phyloP scores from a whole-genome alignment of 2,329 filamentous ascomycete species.

The Sarocladium kiliense region DNA sequence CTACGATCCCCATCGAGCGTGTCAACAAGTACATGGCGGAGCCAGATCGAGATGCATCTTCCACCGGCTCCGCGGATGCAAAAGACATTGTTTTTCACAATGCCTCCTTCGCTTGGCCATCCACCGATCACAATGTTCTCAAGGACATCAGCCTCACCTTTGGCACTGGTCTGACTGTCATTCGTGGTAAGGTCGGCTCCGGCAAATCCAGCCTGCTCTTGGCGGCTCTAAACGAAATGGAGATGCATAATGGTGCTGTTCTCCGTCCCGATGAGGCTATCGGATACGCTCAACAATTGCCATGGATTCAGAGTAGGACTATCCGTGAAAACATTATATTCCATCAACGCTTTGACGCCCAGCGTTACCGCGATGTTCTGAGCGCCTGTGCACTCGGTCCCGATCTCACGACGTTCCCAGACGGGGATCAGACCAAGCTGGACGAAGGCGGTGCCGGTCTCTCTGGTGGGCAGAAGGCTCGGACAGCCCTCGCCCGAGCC shows the following conservation, averaged over 20 bases:
- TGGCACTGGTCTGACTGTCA: conserved; percentile 44
- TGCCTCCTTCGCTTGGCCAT: conserved; percentile 78
- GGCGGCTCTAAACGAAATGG: conserved; percentile 58
- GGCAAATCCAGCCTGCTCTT: conserved; percentile 59
- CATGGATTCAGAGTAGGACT: conserved; percentile 62
- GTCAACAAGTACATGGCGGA: conserved; percentile 86
- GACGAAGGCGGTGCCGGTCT: conserved; percentile 59
- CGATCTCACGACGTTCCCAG: conserved; percentile 51
- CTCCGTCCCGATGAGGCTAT: conserved; percentile 44
- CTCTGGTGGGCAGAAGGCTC: conserved; percentile 58
- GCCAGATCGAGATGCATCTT: conserved; percentile 62
- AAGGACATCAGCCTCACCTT: conserved; percentile 41
- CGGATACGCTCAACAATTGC: conserved; percentile 54
- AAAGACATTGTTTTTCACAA: conserved; percentile 49
- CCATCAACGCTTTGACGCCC: conserved; percentile 47
- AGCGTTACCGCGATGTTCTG: conserved; percentile 53
- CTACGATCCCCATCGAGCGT: conserved; percentile 73
- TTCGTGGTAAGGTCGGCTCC: conserved; percentile 55
- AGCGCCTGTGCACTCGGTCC: conserved; percentile 54
- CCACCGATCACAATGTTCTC: conserved; percentile 49
- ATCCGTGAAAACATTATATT: conserved; percentile 62
- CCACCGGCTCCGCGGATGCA: conserved; percentile 26
- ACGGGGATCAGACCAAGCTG: conserved; percentile 53
- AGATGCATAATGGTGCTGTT: conserved; percentile 53
- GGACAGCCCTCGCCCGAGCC: conserved; percentile 58